These are phyloP conservation scores for Solanum acaule DNA, from an alignment of 257 asterid genomes.

Conservation along the genomic window DNA sequence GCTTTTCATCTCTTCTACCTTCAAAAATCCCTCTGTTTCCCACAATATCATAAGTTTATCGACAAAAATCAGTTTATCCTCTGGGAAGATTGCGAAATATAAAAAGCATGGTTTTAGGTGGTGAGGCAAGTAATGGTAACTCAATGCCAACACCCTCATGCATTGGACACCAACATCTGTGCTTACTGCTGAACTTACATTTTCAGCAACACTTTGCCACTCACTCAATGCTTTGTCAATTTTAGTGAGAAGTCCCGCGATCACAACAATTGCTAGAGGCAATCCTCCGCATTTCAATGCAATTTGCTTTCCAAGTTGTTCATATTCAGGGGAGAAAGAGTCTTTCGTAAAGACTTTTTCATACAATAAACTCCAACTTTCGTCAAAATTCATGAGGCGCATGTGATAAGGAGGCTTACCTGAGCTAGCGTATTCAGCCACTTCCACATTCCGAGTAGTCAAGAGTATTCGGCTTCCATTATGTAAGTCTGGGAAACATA, in stretches of 20 bases:
- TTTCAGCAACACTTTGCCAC: not conserved
- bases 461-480: conserved; percentile 2
- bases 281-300: not conserved
- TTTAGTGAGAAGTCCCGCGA: not conserved
- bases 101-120: too few relatives aligned
- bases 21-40: conserved; percentile 6
- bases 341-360: not conserved
- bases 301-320: not conserved
- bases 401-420: not conserved
- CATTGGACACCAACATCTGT: too few relatives aligned
- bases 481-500: not conserved
- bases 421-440: not conserved
- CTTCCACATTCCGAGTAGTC: not conserved
- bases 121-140: too few relatives aligned
- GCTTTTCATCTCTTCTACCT: not conserved
- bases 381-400: too few relatives aligned
- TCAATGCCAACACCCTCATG: too few relatives aligned
- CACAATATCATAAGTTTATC: not conserved
- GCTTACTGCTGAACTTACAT: not conserved
- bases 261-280: not conserved
- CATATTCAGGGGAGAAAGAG: not conserved
- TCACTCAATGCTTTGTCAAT: not conserved
- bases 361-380: not conserved
- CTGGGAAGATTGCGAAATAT: not conserved
- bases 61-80: not conserved